Base-by-base conservation (phyloP, 495 filamentous ascomycete species). In the Lasiosphaeria hispida region DNA sequence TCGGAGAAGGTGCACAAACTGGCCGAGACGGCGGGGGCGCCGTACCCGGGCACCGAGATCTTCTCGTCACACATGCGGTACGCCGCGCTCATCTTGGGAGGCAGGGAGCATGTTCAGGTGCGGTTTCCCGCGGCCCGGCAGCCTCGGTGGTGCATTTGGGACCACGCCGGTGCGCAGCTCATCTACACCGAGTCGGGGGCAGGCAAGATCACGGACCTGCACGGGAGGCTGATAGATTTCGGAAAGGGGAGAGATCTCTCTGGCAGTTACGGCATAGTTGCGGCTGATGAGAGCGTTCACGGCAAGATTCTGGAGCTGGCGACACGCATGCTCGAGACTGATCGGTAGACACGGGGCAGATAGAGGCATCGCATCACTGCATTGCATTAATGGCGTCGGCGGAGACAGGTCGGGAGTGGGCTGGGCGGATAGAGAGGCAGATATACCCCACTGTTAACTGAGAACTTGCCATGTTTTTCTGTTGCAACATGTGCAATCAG, bases 41-140 rank as follows among this genome's bases (percentile, higher is more conserved):
- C 68, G 0, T 82, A 77, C 73, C 80, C 80, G 1, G 63, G 63
- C 3, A 80, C 79, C 2, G 74, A 83, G 52, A 57, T 86, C 7
- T 85, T 80, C 75, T 78, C 80, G 33, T 76, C 79, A 44, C 83
- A 85, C 59, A 77, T 85, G 76, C 77, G 83, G 17, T 85, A 87
- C 57, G 76, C 80, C 10, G 76, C 81, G 13, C 72, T 85, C 43
- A 75, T 77, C 1, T 68, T 85, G 15, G 81, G 78, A 15, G 78
- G 64, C 2, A 5, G 60, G 11, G 53, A 55, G 30, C 56, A 15
- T 19, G 64, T 62, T 15, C 67, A 69, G 58, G 59, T 67, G 17
- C 49, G 67, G 7, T 47, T 62, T n/a, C 67, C 67, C 1, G 55
- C 64, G 11, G 30, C 49, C 3, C 10, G 33, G 11, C 41, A 50